Conservation (phyloP, 495 filamentous ascomycete genomes). For the Penicillium samsonianum region DNA sequence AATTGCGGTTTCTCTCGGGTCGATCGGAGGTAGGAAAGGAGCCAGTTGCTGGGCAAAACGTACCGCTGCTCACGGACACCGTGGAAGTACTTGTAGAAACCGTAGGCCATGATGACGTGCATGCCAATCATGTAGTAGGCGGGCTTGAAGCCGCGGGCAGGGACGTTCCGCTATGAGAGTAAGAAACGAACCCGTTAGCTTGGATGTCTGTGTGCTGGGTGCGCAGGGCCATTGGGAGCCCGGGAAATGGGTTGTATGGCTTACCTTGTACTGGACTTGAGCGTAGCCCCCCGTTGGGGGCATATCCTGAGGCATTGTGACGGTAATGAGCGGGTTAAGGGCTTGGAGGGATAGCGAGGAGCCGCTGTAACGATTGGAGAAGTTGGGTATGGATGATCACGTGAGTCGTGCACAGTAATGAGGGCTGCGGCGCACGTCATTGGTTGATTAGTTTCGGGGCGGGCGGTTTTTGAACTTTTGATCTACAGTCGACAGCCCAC, state of each 20-base stretch:
- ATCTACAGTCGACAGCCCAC: conserved; percentile 25
- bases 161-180: conserved; percentile 76
- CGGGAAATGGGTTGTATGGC: conserved; percentile 24
- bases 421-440: conserved; percentile 32
- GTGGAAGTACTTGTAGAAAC: conserved; percentile 77
- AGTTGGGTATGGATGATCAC: conserved; percentile 41
- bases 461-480: conserved; percentile 25
- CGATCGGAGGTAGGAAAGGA: conserved; percentile 13
- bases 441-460: conserved; percentile 26
- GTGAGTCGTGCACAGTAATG: conserved; percentile 39
- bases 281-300: conserved; percentile 92
- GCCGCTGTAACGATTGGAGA: conserved; percentile 32
- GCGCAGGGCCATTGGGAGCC: conserved; percentile 11
- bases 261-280: conserved; percentile 93
- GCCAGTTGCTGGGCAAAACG: conserved; percentile 30
- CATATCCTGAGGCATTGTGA: conserved; percentile 74
- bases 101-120: conserved; percentile 77
- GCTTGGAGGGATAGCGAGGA: conserved; percentile 31
- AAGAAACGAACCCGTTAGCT: conserved; percentile 14
- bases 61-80: conserved; percentile 88
- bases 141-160: conserved; percentile 87
- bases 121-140: conserved; percentile 71
- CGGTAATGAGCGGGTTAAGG: conserved; percentile 20
- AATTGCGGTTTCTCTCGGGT: conserved; percentile 13
- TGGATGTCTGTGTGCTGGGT: conserved; percentile 18